Percentiles rank a stretch among this genome's conserved stretches.
Conservation (phyloP, 1,139 yeast genomes). For the Sugiyamaella grinbergsii region DNA sequence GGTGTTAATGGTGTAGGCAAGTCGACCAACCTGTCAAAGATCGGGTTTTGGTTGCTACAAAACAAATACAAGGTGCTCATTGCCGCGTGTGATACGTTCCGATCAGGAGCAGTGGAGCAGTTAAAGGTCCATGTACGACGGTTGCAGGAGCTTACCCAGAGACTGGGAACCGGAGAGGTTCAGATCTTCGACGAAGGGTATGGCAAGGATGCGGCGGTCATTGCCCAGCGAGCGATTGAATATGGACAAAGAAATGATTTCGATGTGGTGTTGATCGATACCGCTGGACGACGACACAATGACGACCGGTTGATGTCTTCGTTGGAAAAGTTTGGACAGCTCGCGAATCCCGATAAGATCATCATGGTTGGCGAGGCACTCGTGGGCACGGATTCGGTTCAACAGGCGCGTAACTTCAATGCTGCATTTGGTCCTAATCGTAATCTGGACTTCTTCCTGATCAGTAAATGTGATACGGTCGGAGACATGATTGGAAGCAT, state of each 20-base stretch:
- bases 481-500: constrained; percentile 96
- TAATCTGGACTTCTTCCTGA: constrained; percentile 83
- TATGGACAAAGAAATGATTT: constrained; percentile 65
- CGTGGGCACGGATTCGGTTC: constrained; percentile 96
- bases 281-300: constrained; percentile 97
- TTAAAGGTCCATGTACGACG: constrained; percentile 90
- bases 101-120: constrained; percentile 98
- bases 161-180: constrained; percentile 55
- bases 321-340: constrained; percentile 89
- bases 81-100: constrained; percentile 96
- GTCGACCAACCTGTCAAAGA: constrained; percentile 89
- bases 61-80: constrained; percentile 83
- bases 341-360: constrained; percentile 93
- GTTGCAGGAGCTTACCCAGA: constrained; percentile 61
- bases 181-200: constrained; percentile 93
- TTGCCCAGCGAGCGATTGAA: constrained; percentile 92
- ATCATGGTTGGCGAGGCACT: constrained; percentile 99
- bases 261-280: constrained; percentile 90
- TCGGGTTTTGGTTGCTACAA: constrained; percentile 94
- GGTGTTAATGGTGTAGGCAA: constrained; percentile 99
- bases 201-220: constrained; percentile 94
- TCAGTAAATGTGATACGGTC: constrained; percentile 95
- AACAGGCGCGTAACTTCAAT: constrained; percentile 91
- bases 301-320: constrained; percentile 96
- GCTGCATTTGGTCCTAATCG: constrained; percentile 87